Base-by-base conservation (phyloP, 306 rosid genomes). In the Prunus armeniaca region DNA sequence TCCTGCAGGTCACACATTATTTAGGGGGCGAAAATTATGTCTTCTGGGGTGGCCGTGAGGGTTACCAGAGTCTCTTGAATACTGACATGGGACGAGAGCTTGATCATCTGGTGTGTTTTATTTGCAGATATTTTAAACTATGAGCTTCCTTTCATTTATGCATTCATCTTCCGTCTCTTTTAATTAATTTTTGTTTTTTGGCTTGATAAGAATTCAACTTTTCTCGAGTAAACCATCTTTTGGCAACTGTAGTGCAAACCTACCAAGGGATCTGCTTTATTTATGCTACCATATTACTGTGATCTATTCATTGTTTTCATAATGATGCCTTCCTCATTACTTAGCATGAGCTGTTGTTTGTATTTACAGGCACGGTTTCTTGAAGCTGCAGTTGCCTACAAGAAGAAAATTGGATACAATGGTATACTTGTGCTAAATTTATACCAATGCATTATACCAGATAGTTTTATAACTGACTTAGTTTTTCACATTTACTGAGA, bases 1-100 rank as follows among this genome's bases (percentile, higher is more conserved):
- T 77, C 69, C 51, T 74, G 50, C 86, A 95, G 99, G 99, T 92
- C 67, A 92, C 99, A 22, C 93, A 95, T 84, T 72, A 84, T 82
- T 82, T 95, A 80, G 98, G 99, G 6, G 99, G 98, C 69, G 99
- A 91, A 87, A 92, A 89, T 83, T 95, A 90, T 76, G 99, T 92
- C 43, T 92, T 95, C 73, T 95, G 99, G 99, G 99, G 97, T 11
- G 99, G 99, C 20, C 99, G 96, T 34, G 98, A 92, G 86, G 99
- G 99, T 72, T 95, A 95, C 46, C 99, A 95, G 72, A 78, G 91
- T 78, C 97, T 92, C 65, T 63, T 92, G 87, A 95, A 95, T 91
- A 95, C 99, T 11, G 98, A 92, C 85, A 92, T 95, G 99, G 98
- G 92, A 76, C 85, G 93, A 51, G 98, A 95, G 81, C 93, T 95